Evolutionary conservation across 371 early-diverging fungal genomes (phyloP).

Genomic region (Rhizopus stolonifer): DNA sequence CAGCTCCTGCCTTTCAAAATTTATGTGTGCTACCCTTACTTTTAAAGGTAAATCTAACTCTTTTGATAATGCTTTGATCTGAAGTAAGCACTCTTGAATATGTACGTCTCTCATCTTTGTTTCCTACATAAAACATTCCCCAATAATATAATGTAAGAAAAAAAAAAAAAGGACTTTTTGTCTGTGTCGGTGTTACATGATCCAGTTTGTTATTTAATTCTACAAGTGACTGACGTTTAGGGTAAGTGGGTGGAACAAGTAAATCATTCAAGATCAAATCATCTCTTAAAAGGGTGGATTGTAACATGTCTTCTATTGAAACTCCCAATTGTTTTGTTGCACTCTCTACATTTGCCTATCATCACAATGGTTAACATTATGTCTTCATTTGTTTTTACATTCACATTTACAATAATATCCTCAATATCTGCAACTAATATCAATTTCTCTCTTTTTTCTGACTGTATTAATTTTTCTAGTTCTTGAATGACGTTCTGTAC

Average conservation of each 20-base stretch:
- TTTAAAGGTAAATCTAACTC: constrained; percentile 15
- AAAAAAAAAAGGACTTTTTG: too few relatives aligned
- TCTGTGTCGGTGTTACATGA: too few relatives aligned
- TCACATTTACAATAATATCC: constrained; percentile 38
- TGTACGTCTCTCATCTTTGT: constrained; percentile 18
- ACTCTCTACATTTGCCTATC: constrained; percentile 20
- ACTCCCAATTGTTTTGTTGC: constrained; percentile 26
- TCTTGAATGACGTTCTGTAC: constrained; percentile 16
- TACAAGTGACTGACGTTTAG: constrained; percentile 19
- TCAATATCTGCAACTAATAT: constrained; percentile 45
- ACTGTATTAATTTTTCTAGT: constrained; percentile 14
- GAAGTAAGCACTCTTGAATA: constrained; percentile 22
- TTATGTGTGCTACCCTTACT: too few relatives aligned
- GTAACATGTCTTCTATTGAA: constrained; percentile 23
- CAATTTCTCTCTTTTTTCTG: constrained; percentile 18
- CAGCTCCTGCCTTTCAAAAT: too few relatives aligned
- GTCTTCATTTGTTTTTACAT: too few relatives aligned
- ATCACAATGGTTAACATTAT: neutral
- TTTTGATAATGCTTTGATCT: constrained; percentile 20
- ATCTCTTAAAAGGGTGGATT: constrained; percentile 12
- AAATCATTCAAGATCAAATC: too few relatives aligned
- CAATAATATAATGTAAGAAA: too few relatives aligned
- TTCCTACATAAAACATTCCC: constrained; percentile 22
- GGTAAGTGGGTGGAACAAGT: constrained; percentile 15
- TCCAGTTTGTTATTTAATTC: constrained; percentile 21